Base-by-base conservation (phyloP, 2,329 filamentous ascomycete genomes). In the Escovopsis sp. region DNA sequence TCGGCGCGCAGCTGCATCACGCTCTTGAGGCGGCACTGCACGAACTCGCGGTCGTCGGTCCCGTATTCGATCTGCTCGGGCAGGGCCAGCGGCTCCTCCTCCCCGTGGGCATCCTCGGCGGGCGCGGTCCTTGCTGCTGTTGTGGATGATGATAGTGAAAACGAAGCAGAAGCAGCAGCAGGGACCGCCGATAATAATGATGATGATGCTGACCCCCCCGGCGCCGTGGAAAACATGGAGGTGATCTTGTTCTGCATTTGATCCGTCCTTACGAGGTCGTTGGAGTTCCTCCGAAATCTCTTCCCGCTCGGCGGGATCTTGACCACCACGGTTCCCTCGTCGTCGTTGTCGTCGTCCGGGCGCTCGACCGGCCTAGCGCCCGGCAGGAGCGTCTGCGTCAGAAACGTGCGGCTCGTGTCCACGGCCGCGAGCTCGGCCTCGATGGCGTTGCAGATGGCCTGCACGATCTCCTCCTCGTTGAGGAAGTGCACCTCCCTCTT, bases 401-500 rank as follows among this genome's bases (percentile, higher is more conserved):
- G 76, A 61, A 96, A 98, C 0, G 86, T 94, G 37, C 91, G 80
- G 54, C 89, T 96, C 16, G 84, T 88, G 58, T 98, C 91, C 7
- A 96, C 88, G 39, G 81, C 80, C 10, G 86, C 82, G 4, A 98
- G 71, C 50, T 81, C 81, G 8, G 75, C 70, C 40, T 84, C 75
- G 16, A 98, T 82, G 41, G 84, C 75, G 46, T 80, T 76, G 62
- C 88, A 95, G 5, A 98, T 79, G 12, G 76, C 73, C 48, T 91
- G 84, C 37, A 91, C 82, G 37, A 98, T 94, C 51, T 98, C 91
- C 48, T 98, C 91, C 57, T 98, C 91, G 47, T 96, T 94, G 16
- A 98, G 70, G 52, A 98, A 96, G 54, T 96, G 91, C 15, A 98
- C 91, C 57, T 98, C 89, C 39, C 86, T 74, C 60, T 98, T 98